A percentile compares a stretch with the other conserved stretches of the same genome.
These are phyloP conservation scores for Corynespora cassiicola DNA, from an alignment of 2,329 filamentous ascomycete species.

Conservation along the genomic window DNA sequence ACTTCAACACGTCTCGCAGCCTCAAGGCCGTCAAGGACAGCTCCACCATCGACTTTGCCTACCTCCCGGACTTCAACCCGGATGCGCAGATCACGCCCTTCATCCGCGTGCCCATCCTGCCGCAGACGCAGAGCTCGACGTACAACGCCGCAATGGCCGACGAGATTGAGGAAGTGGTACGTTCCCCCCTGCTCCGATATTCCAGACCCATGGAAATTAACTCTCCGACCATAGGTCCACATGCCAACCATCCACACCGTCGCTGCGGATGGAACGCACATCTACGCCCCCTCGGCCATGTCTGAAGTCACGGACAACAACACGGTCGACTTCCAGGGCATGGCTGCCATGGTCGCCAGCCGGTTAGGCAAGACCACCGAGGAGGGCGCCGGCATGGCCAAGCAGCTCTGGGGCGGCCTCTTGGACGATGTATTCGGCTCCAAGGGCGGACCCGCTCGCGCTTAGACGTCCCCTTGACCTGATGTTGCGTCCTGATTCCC, in stretches of 20 bases:
- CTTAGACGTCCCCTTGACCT: too few species aligned
- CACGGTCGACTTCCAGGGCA: conserved; percentile 61
- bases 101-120: conserved; percentile 59
- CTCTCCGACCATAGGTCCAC: conserved; percentile 55
- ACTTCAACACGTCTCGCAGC: conserved; percentile 68
- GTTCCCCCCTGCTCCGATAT: too few species aligned
- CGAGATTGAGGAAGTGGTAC: conserved; percentile 29
- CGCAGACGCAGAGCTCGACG: conserved; percentile 25
- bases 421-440: conserved; percentile 57
- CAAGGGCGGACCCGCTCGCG: too few species aligned
- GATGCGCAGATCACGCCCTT: conserved; percentile 45
- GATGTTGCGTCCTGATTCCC: too few species aligned
- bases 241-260: conserved; percentile 64
- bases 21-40: conserved; percentile 63
- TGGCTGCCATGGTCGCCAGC: conserved; percentile 58
- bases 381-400: conserved; percentile 50
- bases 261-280: conserved; percentile 54
- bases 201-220: too few species aligned
- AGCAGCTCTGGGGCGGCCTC: conserved; percentile 55
- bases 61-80: conserved; percentile 61
- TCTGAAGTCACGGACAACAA: conserved; percentile 65
- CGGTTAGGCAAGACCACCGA: conserved; percentile 43
- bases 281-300: conserved; percentile 60
- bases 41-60: conserved; percentile 69
- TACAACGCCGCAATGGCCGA: conserved; percentile 17